Evolutionary conservation across 2,329 filamentous ascomycete species (phyloP).

Genomic region (Rugonectria rugulosa): DNA sequence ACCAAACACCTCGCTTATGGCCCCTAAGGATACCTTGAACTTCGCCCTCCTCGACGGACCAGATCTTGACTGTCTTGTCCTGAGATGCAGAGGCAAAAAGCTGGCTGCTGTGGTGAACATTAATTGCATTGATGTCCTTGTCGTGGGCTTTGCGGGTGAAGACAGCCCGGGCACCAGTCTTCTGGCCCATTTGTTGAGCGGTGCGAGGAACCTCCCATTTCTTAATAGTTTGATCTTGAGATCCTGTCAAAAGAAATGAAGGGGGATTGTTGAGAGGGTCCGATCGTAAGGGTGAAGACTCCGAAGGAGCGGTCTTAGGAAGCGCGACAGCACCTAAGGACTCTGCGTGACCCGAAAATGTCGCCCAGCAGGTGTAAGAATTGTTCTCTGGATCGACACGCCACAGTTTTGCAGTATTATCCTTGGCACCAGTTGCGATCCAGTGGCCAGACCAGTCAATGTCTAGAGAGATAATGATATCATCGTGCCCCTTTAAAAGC

Average conservation of each 20-base stretch:
- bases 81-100: constrained; percentile 96
- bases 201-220: constrained; percentile 82
- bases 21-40: constrained; percentile 90
- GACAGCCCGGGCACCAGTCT: constrained; percentile 68
- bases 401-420: constrained; percentile 94
- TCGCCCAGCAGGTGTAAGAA: constrained; percentile 80
- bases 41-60: constrained; percentile 89
- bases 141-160: constrained; percentile 97
- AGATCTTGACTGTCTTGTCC: constrained; percentile 96
- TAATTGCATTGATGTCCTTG: constrained; percentile 97
- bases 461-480: constrained; percentile 94
- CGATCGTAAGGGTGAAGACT: constrained; percentile 73
- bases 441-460: constrained; percentile 97
- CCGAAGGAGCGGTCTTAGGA: constrained; percentile 72
- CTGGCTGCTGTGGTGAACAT: constrained; percentile 75
- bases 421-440: constrained; percentile 95
- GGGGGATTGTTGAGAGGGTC: constrained; percentile 83
- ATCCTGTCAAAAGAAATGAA: constrained; percentile 86
- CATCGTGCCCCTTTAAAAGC: constrained; percentile 86
- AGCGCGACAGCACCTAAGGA: constrained; percentile 90
- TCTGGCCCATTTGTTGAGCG: constrained; percentile 51
- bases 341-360: constrained; percentile 91
- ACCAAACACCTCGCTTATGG: constrained; percentile 95
- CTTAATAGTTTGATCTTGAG: constrained; percentile 95
- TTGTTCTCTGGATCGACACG: constrained; percentile 77